phyloP scores from a whole-genome alignment of 495 filamentous ascomycete genomes.

The Penicillium paxilli region DNA sequence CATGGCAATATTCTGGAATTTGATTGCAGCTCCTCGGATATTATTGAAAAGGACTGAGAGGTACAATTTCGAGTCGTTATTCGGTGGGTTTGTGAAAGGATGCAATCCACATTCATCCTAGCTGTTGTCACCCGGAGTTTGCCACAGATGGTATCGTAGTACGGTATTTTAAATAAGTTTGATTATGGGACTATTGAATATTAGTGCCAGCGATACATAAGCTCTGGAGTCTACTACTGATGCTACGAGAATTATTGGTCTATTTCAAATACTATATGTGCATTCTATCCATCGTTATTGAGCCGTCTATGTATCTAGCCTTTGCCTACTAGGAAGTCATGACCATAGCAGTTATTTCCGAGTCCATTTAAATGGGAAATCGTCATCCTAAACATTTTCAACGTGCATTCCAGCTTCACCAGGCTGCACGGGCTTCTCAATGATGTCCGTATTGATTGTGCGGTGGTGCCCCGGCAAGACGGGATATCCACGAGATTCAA shows the following conservation, averaged over 20 bases:
- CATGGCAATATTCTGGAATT: too few relatives aligned
- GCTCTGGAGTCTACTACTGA: background rate
- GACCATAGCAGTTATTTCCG: background rate
- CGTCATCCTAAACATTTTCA: background rate
- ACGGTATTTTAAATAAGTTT: too few relatives aligned
- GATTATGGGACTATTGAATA: too few relatives aligned
- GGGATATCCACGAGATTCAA: conserved; percentile 25
- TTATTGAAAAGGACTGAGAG: too few relatives aligned
- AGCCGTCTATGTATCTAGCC: background rate
- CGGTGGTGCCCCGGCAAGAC: conserved; percentile 17
- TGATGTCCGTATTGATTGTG: background rate
- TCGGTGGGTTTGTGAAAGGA: too few relatives aligned
- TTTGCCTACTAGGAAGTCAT: background rate
- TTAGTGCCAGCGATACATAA: too few relatives aligned
- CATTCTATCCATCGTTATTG: background rate
- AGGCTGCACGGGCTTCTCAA: background rate
- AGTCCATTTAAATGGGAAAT: background rate
- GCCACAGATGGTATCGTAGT: too few relatives aligned
- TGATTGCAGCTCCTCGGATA: too few relatives aligned
- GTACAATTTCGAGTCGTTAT: too few relatives aligned
- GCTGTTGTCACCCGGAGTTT: too few relatives aligned
- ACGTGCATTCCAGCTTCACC: background rate
- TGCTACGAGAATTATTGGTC: background rate
- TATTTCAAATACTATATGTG: background rate
- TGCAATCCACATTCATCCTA: too few relatives aligned